Percentiles rank a stretch among this genome's conserved stretches.
Conservation (phyloP, 306 rosid genomes). For the Cicer judaicum region DNA sequence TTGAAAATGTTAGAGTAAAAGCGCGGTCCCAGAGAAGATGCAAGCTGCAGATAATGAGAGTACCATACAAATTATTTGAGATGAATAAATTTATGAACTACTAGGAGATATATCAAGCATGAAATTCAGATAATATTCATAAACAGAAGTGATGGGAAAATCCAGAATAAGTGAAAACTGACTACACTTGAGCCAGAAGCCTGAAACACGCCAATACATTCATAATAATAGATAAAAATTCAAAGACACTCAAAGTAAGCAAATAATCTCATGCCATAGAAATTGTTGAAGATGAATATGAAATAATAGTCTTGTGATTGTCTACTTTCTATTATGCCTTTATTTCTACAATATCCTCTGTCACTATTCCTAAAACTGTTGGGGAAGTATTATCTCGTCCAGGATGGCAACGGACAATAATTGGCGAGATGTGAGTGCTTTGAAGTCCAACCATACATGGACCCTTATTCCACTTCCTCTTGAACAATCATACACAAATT, state of each 20-base stretch:
- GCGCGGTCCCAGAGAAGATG: conserved; percentile 97
- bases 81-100: conserved; percentile 25
- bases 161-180: conserved; percentile 2
- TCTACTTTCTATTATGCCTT: neutral
- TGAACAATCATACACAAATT: neutral
- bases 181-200: conserved; percentile 20
- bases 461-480: conserved; percentile 1
- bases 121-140: conserved; percentile 27
- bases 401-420: neutral
- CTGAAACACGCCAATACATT: neutral
- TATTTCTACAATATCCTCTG: neutral
- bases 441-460: conserved; percentile 3
- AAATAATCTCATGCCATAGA: conserved; percentile 17
- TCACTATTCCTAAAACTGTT: neutral
- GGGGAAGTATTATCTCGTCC: neutral
- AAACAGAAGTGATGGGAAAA: conserved; percentile 13
- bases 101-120: conserved; percentile 24
- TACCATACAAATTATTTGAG: conserved; percentile 32
- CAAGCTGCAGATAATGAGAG: conserved; percentile 67
- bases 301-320: neutral
- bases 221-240: neutral
- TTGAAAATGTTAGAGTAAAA: conserved; percentile 92
- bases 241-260: neutral
- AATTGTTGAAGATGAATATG: conserved; percentile 19
- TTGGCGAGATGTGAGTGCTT: neutral